These are phyloP conservation scores for Podospora pseudoanserina DNA, from an alignment of 495 filamentous ascomycete species.

Conservation along the genomic window DNA sequence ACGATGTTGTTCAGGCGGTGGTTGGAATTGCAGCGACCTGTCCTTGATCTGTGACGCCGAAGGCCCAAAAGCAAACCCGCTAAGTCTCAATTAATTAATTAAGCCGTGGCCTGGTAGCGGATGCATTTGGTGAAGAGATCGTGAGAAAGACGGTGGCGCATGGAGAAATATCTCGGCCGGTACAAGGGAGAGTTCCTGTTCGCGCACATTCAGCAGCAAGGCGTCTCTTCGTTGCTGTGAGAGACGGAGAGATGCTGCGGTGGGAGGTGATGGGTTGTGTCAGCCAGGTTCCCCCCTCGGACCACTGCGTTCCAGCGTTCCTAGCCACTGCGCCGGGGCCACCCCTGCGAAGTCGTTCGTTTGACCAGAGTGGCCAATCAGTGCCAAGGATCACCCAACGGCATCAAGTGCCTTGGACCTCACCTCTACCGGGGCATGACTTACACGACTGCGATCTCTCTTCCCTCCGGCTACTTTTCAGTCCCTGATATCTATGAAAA, in stretches of 20 bases:
- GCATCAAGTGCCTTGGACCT: neutral
- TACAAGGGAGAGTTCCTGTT: neutral
- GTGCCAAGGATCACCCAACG: constrained; percentile 9
- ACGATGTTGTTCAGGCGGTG: neutral
- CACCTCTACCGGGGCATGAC: neutral
- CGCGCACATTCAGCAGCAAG: neutral
- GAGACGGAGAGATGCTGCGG: neutral
- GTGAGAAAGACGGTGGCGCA: neutral
- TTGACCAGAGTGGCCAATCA: constrained; percentile 16
- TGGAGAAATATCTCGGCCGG: neutral
- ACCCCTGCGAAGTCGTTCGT: constrained; percentile 1
- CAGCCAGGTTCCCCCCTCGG: neutral
- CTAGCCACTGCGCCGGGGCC: constrained; percentile 8
- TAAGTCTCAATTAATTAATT: neutral
- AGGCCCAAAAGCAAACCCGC: neutral
- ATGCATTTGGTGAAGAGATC: neutral
- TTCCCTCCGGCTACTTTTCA: neutral
- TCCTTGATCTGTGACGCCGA: neutral
- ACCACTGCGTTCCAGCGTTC: constrained; percentile 4
- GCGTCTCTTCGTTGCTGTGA: neutral
- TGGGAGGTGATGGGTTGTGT: neutral
- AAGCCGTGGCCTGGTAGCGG: neutral
- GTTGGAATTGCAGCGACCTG: neutral
- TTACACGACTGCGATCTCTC: too few relatives aligned
- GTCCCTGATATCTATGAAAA: too few relatives aligned